Conservation (phyloP, 1,284 basidiomycete species). For the Ustilago lituana region DNA sequence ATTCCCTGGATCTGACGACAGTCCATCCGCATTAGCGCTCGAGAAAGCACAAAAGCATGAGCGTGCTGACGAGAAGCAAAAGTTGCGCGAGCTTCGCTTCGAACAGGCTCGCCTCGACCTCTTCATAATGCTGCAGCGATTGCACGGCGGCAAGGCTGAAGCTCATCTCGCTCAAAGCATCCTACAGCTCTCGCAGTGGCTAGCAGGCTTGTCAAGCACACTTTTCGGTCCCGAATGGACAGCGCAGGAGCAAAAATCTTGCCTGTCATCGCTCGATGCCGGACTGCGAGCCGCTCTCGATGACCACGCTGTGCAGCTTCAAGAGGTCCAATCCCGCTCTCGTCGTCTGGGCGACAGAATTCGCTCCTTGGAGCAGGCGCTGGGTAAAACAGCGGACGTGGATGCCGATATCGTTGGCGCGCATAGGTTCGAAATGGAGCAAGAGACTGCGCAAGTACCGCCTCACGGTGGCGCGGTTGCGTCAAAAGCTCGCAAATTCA, state of each 20-base stretch:
- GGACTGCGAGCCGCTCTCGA: constrained; percentile 13
- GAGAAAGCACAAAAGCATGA: constrained; percentile 36
- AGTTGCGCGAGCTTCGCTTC: constrained; percentile 51
- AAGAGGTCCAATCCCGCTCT: constrained; percentile 13
- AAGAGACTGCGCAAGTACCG: not conserved
- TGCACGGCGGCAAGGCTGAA: constrained; percentile 55
- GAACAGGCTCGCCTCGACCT: constrained; percentile 50
- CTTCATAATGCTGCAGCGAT: constrained; percentile 12
- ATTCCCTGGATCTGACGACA: not conserved
- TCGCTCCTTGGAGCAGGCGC: constrained; percentile 10
- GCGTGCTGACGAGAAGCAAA: constrained; percentile 55
- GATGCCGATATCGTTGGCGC: constrained; percentile 16
- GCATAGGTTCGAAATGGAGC: constrained; percentile 18
- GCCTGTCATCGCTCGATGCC: constrained; percentile 4
- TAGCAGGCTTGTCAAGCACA: constrained; percentile 10
- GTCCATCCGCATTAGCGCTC: not conserved
- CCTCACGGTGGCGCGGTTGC: constrained; percentile 12
- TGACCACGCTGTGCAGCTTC: constrained; percentile 7
- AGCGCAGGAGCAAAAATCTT: not conserved
- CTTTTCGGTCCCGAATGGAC: constrained; percentile 10
- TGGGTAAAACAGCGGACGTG: constrained; percentile 12
- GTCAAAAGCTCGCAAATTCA: constrained; percentile 34
- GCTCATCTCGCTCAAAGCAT: constrained; percentile 33
- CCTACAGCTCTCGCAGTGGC: constrained; percentile 40
- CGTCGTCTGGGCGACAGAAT: constrained; percentile 21